phyloP scores from a whole-genome alignment of 148 eudicot species.

The Heliamphora exappendiculata region DNA sequence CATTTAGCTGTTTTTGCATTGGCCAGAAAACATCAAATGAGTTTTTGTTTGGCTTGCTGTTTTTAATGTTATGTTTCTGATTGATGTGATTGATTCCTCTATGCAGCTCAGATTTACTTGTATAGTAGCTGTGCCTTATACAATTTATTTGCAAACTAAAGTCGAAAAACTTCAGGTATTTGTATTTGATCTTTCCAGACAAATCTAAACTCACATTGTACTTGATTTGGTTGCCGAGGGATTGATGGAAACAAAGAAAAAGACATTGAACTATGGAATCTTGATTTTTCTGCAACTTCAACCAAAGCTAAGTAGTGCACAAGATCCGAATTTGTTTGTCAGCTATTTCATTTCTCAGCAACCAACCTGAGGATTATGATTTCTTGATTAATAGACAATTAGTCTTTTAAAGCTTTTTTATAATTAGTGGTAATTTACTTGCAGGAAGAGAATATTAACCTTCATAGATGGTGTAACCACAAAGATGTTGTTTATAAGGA shows the following conservation, averaged over 20 bases:
- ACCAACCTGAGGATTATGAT: not conserved
- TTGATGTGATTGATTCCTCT: not conserved
- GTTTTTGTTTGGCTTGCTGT: not conserved
- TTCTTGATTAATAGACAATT: not conserved
- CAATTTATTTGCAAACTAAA: slow-evolving; percentile 36
- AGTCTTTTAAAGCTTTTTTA: not conserved
- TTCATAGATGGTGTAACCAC: slow-evolving; percentile 31
- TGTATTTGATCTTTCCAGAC: not conserved
- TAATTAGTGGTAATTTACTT: slow-evolving; percentile 14
- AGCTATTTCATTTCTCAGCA: not conserved
- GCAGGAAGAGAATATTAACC: slow-evolving; percentile 59
- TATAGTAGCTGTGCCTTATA: slow-evolving; percentile 30
- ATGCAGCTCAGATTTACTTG: slow-evolving; percentile 48
- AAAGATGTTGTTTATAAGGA: slow-evolving; percentile 22
- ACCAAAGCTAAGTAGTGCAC: not conserved
- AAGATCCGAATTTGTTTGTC: not conserved
- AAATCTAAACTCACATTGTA: not conserved
- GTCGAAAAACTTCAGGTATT: slow-evolving; percentile 61
- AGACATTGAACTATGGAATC: not conserved
- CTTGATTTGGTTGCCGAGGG: not conserved
- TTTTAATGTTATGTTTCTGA: not conserved
- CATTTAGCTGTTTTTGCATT: not conserved
- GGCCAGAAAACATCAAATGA: not conserved
- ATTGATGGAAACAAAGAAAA: not conserved
- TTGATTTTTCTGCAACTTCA: not conserved